Evolutionary conservation across 805 yeast species (phyloP), one percentile per base, ranked within the genome.

Genomic region (Jamesozyma gamospora): DNA sequence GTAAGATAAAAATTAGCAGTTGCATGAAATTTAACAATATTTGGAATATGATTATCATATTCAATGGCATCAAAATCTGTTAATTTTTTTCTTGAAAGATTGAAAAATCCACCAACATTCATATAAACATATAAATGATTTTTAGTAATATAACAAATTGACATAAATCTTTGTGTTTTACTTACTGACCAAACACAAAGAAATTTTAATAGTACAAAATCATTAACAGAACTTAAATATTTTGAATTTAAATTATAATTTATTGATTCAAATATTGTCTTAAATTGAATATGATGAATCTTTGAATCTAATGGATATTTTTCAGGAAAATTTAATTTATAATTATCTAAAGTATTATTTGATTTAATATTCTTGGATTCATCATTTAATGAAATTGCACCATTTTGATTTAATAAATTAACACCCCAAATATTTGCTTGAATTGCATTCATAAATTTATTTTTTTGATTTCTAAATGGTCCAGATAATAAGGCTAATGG

Each of bases 381-480:
- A 32, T 41, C 44, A 21, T 35, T 32, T 12, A 25, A 18, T 28
- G 45, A 32, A 7, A 42, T 30, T 11, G 37, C 40, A 18, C 45
- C 43, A 15, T 43, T 37, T 36, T 42, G 41, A 13, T 42, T 41
- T 6, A 28, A 17, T 6, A 32, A 35, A 12, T 40, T 37, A 46
- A 35, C 26, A 4, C 48, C 48, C 95, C 96, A 87, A 14, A 79
- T 72, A 57, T 90, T 90, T 0, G 95, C 95, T 3, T 84, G 77
- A 11, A 81, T 61, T 0, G 96, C 95, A 28, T 41, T 43, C 17
- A 39, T 35, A 30, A 15, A 39, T 12, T 35, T 30, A n/a, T 34
- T 17, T 7, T 26, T 15, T 12, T 35, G 35, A 12, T 34, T 37
- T 32, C 35, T 41, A 16, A 36, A 41, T 2, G 37, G 32, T n/a